Percentiles rank a stretch among this genome's conserved stretches.
Conservation (phyloP, 441 rosid genomes). For the Manihot esculenta region DNA sequence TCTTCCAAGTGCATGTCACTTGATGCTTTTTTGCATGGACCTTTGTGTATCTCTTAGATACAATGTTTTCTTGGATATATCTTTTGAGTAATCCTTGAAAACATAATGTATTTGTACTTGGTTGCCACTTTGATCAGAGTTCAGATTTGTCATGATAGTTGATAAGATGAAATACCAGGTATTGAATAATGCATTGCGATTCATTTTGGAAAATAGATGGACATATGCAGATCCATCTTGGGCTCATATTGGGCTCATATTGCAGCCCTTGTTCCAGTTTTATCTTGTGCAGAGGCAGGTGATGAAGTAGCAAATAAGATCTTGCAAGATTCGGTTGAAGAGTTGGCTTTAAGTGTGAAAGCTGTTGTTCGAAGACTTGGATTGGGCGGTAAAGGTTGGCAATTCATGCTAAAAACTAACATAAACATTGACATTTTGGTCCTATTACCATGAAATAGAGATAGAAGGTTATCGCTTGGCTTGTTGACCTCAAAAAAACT, state of each 20-base stretch:
- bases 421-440: background rate
- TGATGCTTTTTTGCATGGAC: background rate
- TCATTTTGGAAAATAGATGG: slow-evolving; percentile 48
- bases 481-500: slow-evolving; percentile 5
- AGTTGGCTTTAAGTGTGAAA: slow-evolving; percentile 71
- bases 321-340: slow-evolving; percentile 57
- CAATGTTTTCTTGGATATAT: background rate
- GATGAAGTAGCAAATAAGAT: slow-evolving; percentile 63
- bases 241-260: slow-evolving; percentile 84
- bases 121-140: background rate
- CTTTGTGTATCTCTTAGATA: background rate
- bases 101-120: background rate
- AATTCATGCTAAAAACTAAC: slow-evolving; percentile 2
- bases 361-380: slow-evolving; percentile 68
- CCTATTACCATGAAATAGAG: background rate
- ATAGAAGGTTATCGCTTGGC: background rate
- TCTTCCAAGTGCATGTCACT: background rate
- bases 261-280: slow-evolving; percentile 71
- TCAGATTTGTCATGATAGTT: background rate
- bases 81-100: background rate
- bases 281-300: slow-evolving; percentile 72
- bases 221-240: slow-evolving; percentile 74
- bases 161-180: background rate
- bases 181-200: slow-evolving; percentile 17
- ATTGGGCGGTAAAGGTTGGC: slow-evolving; percentile 60